phyloP scores from a whole-genome alignment of 305 asterid species.

The Striga hermonthica region DNA sequence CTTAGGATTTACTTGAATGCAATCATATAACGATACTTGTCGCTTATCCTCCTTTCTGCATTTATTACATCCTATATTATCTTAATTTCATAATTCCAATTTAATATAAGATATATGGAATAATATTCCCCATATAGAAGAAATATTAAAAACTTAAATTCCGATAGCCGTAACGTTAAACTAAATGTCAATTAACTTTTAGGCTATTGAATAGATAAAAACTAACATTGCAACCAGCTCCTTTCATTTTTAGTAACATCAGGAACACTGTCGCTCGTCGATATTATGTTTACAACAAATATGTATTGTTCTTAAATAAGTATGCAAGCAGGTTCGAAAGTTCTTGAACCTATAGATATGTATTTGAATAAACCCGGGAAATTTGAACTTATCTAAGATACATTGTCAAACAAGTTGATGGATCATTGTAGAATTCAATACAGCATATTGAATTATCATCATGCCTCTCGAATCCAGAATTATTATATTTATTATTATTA shows the following conservation, averaged over 20 bases:
- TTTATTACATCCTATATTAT: slow-evolving; percentile 1
- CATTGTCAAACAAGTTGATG: background rate
- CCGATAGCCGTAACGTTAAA: background rate
- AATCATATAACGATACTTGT: background rate
- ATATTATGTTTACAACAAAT: background rate
- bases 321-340: background rate
- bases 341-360: background rate
- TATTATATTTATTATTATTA: background rate
- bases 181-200: background rate
- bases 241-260: background rate
- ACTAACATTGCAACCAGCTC: background rate
- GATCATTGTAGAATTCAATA: background rate
- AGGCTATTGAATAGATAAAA: slow-evolving; percentile 3
- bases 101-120: background rate
- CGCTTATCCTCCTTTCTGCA: background rate
- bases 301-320: slow-evolving; percentile 6
- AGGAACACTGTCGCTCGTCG: background rate
- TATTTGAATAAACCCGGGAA: background rate
- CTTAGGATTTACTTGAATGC: background rate
- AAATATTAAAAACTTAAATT: background rate
- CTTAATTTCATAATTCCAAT: background rate
- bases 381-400: background rate
- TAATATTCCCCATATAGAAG: background rate
- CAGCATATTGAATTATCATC: background rate
- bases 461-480: background rate